phyloP scores from a whole-genome alignment of 306 rosid genomes.

The Prunus kanzakura region DNA sequence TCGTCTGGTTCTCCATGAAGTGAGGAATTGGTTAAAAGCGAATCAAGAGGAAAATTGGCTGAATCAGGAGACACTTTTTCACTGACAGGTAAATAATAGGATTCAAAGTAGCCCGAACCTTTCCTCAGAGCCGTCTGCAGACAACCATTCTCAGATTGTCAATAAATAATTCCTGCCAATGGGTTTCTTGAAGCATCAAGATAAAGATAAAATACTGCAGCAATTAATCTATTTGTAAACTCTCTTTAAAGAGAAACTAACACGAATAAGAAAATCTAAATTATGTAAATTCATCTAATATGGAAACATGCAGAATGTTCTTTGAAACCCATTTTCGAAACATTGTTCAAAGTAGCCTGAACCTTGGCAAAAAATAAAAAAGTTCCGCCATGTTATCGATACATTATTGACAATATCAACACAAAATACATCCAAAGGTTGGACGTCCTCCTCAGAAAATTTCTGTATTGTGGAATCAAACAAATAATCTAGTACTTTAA shows the following conservation, averaged over 20 bases:
- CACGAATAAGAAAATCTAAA: not conserved
- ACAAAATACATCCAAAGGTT: too few relatives aligned
- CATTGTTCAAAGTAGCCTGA: too few relatives aligned
- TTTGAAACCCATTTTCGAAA: too few relatives aligned
- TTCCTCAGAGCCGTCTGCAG: conserved; percentile 80
- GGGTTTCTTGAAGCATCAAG: conserved; percentile 43
- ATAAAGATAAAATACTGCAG: conserved; percentile 27
- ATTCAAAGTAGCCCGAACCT: conserved; percentile 60
- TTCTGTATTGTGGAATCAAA: not conserved
- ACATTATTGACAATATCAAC: not conserved
- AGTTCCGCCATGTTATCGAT: too few relatives aligned
- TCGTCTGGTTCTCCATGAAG: conserved; percentile 35
- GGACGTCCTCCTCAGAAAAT: too few relatives aligned
- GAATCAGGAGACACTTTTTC: conserved; percentile 40
- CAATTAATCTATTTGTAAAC: conserved; percentile 10
- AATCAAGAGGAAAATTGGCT: conserved; percentile 78
- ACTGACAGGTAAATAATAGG: conserved; percentile 77
- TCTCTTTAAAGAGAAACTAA: not conserved
- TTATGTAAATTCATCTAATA: not conserved
- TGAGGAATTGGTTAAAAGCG: conserved; percentile 54
- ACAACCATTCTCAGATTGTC: conserved; percentile 56
- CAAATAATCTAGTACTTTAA: not conserved
- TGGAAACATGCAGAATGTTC: not conserved
- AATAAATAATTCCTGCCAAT: conserved; percentile 35
- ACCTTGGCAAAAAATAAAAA: too few relatives aligned